Percentiles rank a stretch among this genome's conserved stretches.
These are phyloP conservation scores for Neurospora africana DNA, from an alignment of 495 filamentous ascomycete genomes.

Conservation along the genomic window DNA sequence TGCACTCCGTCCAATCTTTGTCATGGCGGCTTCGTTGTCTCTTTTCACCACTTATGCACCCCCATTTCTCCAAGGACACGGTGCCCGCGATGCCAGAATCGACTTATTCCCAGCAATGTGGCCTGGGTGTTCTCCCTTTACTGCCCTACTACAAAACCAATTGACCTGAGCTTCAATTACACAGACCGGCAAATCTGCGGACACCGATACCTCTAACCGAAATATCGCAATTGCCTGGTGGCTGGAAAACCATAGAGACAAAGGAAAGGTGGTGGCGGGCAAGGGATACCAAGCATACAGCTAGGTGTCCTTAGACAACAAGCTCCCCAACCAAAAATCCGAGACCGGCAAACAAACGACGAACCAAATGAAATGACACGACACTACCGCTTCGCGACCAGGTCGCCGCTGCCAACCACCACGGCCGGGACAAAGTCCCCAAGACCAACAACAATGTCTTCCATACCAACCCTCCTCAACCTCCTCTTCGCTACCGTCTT, in stretches of 20 bases:
- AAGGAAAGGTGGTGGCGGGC: neutral
- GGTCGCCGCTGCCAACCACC: neutral
- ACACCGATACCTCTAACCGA: neutral
- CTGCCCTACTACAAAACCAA: neutral
- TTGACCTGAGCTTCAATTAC: neutral
- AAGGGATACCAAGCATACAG: neutral
- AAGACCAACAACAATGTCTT: neutral
- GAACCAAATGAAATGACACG: neutral
- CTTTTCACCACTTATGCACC: neutral
- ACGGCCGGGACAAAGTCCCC: neutral
- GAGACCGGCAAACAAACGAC: neutral
- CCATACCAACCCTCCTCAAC: slow-evolving; percentile 1
- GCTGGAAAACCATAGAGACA: neutral
- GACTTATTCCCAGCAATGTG: neutral
- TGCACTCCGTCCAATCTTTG: neutral
- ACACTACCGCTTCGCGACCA: neutral
- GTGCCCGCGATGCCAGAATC: neutral
- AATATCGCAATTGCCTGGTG: neutral
- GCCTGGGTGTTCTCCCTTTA: neutral
- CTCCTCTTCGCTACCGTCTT: slow-evolving; percentile 4
- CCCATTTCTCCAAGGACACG: neutral
- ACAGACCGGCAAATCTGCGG: neutral
- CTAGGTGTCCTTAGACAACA: neutral
- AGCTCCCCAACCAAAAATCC: slow-evolving; percentile 9
- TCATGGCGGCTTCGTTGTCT: neutral